Evolutionary conservation across 2,329 filamentous ascomycete genomes (phyloP), one percentile per base, ranked within the genome.

Genomic region (Colletotrichum paranaense): DNA sequence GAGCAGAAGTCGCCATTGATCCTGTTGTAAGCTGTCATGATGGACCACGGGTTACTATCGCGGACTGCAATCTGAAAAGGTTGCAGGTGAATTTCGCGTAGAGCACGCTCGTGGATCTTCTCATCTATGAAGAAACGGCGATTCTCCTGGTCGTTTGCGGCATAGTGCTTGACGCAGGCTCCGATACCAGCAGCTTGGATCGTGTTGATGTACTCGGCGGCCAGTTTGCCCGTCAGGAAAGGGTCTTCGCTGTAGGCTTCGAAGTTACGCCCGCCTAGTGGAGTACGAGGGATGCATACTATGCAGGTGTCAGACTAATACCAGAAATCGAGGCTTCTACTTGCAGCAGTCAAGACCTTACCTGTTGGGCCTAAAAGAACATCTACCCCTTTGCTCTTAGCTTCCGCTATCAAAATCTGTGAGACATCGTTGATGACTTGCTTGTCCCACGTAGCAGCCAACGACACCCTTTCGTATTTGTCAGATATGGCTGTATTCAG

Each of bases 221-320:
- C 88, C 12, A 88, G 89, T 73, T 92, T 84, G 16, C 91, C 92
- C 12, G 90, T 74, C 0, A 96, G 86, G 60, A 95, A 94, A 0
- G 94, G 94, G 79, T 97, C 94, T 1, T 92, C 86, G 1, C 93
- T 92, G 78, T 95, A 97, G 0, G 92, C 93, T 80, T 97, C 94
- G 93, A 94, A 97, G 79, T 94, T 95, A 53, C 94, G 87, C 0
- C 94, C 94, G 32, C 91, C 94, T 57, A 89, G 86, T 1, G 94
- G 92, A 12, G 78, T 78, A 24, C 80, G 75, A 59, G 42, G 42
- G 4, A 49, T 49, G 19, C 42, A 49, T 19, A 49, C 42, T 49
- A 49, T n/a, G 42, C 42, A 19, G 7, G 6, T 6, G 3, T 49
- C 19, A 49, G 42, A n/a, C 19, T n/a, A 9, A 8, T 8, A n/a